These are phyloP conservation scores for Dryas drummondii DNA, from an alignment of 306 rosid species.

Conservation along the genomic window DNA sequence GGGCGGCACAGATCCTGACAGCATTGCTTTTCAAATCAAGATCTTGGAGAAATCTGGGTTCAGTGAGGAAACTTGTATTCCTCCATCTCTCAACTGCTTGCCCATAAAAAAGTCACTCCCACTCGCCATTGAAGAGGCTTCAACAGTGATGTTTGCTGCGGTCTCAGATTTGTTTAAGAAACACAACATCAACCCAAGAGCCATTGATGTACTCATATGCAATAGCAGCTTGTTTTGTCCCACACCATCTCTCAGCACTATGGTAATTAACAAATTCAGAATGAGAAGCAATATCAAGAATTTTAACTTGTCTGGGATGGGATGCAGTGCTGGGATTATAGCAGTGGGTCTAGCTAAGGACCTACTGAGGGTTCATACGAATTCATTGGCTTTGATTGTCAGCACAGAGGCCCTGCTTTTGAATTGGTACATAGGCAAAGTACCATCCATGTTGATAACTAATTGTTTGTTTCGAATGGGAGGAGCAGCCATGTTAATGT, in stretches of 20 bases:
- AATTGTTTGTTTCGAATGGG: constrained; percentile 71
- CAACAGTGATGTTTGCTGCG: constrained; percentile 37
- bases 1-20: constrained; percentile 38
- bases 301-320: constrained; percentile 65
- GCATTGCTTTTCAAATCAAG: constrained; percentile 48
- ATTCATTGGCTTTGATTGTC: constrained; percentile 56
- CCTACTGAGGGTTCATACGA: constrained; percentile 53
- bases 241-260: constrained; percentile 49
- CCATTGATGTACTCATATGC: constrained; percentile 49
- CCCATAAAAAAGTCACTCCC: constrained; percentile 35
- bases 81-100: constrained; percentile 40
- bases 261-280: constrained; percentile 51
- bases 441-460: constrained; percentile 54
- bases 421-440: constrained; percentile 59
- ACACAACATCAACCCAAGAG: constrained; percentile 45
- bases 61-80: constrained; percentile 49
- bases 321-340: constrained; percentile 65
- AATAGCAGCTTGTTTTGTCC: constrained; percentile 53
- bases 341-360: constrained; percentile 52
- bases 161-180: constrained; percentile 33
- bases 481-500: constrained; percentile 59
- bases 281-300: constrained; percentile 55
- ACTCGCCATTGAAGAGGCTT: constrained; percentile 50
- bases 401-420: constrained; percentile 48
- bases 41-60: constrained; percentile 57